Base-by-base conservation (phyloP, 1,139 yeast species). In the Candida tropicalis region DNA sequence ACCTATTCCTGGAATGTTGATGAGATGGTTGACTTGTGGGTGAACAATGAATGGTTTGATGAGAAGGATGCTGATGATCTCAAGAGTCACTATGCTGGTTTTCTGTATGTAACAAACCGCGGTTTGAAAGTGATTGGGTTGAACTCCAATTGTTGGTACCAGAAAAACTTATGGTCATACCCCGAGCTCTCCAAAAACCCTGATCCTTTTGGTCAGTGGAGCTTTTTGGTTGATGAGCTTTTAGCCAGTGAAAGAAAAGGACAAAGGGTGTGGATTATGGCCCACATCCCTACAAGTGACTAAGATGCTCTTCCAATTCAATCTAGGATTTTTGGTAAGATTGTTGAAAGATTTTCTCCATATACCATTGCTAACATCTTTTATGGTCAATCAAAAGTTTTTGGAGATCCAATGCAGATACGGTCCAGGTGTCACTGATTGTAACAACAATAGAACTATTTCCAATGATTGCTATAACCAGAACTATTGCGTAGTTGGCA, bases 201-300 rank as follows among this genome's bases (percentile, higher is more conserved):
- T 4, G 90, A 84, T 55, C 66, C 76, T 23, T 82, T 84, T 52
- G 90, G 88, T 2, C 81, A 77, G 53, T 71, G 85, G 70, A 64
- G 77, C 50, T 84, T 82, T 57, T 62, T 84, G 49, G 75, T 82
- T 38, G 73, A 77, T 47, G 89, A 84, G 60, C 68, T 84, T 45
- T 60, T 76, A 17, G 84, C 73, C 41, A 73, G 84, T 56, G 90
- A 84, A 59, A 45, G 59, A 27, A 67, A 64, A 7, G 80, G 77
- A 37, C 80, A 82, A 59, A 69, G 85, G 51, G 90, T 82, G 5
- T 84, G 90, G 90, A 70, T 84, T 45, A 73, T 82, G 58, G 81
- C 87, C 17, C 90, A 84, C 57, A 80, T 84, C 40, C 88, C 90
- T 29, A 70, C 77, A 4, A 75, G 79, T 16, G 76, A 72, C 45